phyloP scores from a whole-genome alignment of 306 rosid genomes.

The Begonia peltatifolia region DNA sequence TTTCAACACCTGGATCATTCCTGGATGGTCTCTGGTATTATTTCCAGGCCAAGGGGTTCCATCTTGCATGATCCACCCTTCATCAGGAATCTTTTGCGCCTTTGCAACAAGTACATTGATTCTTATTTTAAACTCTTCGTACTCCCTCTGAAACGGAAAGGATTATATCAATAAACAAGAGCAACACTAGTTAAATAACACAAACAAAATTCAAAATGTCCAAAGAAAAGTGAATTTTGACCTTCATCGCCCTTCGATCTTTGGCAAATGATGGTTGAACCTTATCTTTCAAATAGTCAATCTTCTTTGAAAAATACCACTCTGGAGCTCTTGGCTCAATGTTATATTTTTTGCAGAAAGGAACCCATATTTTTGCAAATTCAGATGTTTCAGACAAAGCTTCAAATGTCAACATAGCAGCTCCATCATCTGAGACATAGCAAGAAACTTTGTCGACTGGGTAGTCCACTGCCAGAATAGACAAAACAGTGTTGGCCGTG shows the following conservation, averaged over 20 bases:
- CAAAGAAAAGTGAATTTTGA: constrained; percentile 12
- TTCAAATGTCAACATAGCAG: constrained; percentile 96
- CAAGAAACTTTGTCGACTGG: constrained; percentile 98
- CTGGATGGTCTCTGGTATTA: constrained; percentile 96
- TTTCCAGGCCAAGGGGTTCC: constrained; percentile 99
- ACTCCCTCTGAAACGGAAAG: constrained; percentile 61
- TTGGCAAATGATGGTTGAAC: constrained; percentile 88
- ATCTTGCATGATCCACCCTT: constrained; percentile 99
- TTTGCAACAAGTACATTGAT: constrained; percentile 77
- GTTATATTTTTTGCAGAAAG: constrained; percentile 66
- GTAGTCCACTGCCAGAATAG: constrained; percentile 92
- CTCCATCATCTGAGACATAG: constrained; percentile 97
- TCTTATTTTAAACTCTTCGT: constrained; percentile 89
- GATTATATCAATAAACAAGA: neutral
- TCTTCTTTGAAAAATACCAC: constrained; percentile 85
- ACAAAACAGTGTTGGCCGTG: constrained; percentile 88
- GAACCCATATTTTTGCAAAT: constrained; percentile 95
- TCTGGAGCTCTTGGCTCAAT: constrained; percentile 99
- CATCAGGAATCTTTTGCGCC: constrained; percentile 81
- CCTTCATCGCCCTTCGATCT: constrained; percentile 99
- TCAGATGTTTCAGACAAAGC: constrained; percentile 90
- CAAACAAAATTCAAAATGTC: neutral
- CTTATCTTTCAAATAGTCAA: constrained; percentile 93
- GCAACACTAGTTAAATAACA: neutral
- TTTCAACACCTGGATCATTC: constrained; percentile 85